These are phyloP conservation scores for Kodamaea neixiangensis DNA, from an alignment of 805 yeast species.

Conservation along the genomic window DNA sequence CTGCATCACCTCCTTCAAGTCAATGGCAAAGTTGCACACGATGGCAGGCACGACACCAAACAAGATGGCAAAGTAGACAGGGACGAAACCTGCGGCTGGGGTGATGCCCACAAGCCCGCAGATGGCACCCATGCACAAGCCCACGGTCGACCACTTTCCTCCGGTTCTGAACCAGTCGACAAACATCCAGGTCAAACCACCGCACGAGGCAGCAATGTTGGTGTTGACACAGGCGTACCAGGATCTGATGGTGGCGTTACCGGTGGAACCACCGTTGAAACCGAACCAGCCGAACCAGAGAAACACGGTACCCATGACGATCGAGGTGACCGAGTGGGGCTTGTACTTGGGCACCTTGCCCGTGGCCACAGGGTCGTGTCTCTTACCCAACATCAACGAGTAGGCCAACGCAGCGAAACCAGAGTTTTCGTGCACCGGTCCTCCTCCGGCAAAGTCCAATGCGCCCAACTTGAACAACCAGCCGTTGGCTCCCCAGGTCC, in stretches of 20 bases:
- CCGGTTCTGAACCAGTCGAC: constrained; percentile 86
- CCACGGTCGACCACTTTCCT: constrained; percentile 89
- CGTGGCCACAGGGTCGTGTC: constrained; percentile 76
- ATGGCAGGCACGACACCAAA: constrained; percentile 79
- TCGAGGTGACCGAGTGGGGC: constrained; percentile 90
- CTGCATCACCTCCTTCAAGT: constrained; percentile 65
- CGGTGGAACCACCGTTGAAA: constrained; percentile 98
- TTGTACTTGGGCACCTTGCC: constrained; percentile 81
- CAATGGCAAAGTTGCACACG: constrained; percentile 84
- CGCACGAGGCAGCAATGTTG: constrained; percentile 89
- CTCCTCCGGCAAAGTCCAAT: constrained; percentile 97
- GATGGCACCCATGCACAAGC: constrained; percentile 90
- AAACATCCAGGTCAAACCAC: constrained; percentile 93
- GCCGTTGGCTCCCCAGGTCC: constrained; percentile 96
- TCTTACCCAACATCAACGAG: constrained; percentile 88
- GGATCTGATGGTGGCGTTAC: constrained; percentile 89
- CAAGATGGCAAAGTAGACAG: constrained; percentile 83
- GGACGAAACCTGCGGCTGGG: constrained; percentile 96
- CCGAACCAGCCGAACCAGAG: constrained; percentile 99
- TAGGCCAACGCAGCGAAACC: constrained; percentile 96
- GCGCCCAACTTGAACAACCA: constrained; percentile 86
- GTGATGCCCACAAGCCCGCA: constrained; percentile 95
- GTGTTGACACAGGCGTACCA: constrained; percentile 94
- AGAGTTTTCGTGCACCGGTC: constrained; percentile 94
- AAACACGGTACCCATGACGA: constrained; percentile 90